Base-by-base conservation (phyloP, 495 filamentous ascomycete species). In the Trichoderma asperelloides region DNA sequence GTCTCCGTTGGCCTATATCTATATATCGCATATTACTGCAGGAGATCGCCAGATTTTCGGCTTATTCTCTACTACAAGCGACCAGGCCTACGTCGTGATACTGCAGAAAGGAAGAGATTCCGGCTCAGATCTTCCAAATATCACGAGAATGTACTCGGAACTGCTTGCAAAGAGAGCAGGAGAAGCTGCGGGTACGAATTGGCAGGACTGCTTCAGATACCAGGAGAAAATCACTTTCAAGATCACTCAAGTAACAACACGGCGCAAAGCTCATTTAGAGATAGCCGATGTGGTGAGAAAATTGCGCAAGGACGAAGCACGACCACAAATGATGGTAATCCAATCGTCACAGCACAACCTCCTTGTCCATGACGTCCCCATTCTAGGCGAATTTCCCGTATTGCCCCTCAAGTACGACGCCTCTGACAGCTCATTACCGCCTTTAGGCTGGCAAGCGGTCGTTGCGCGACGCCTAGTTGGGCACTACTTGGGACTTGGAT, bases 21-120 rank as follows among this genome's bases (percentile, higher is more conserved):
- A 93, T 73, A 77, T 99, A 27, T 98, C 96, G 65, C 95, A 99
- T 74, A 87, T 98, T 71, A 86, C 89, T 66, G 88, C 92, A 39
- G 92, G 94, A 0, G 93, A 97, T 49, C 83, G 91, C 49, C 93
- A 99, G 73, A 87, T 98, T 67, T 97, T 97, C 80, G 93, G 90
- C 5, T 72, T 98, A 0, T 97, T 98, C 77, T 98, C 96, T 3
- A 93, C 92, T 2, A 80, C 85, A 1, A 88, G 87, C 69, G 86
- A 89, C 63, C 86, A 92, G 70, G 94, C 94, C 2, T 84, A 97
- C 69, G 84, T 99, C 64, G 81, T 97, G 64, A 87, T 97, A 18
- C 85, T 96, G 37, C 91, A 95, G 72, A 90, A 85, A 70, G 84
- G 82, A 18, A 87, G 86, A 68, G 91, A 95, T 70, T 80, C 85